These are phyloP conservation scores for Posidonia oceanica DNA, from an alignment of 116 monocot species.

Conservation along the genomic window DNA sequence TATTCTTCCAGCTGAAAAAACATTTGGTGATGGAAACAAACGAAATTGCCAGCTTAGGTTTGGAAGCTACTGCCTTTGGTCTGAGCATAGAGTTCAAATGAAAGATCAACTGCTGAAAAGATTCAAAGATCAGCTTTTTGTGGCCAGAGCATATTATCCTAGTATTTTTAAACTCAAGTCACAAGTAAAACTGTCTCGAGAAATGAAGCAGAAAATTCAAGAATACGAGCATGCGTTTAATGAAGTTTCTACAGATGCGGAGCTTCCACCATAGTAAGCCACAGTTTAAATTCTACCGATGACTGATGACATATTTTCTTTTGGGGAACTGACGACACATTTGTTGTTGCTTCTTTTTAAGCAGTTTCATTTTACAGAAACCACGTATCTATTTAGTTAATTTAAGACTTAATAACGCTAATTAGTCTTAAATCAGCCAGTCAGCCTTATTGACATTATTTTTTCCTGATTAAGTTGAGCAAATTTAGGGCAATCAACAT, in stretches of 20 bases:
- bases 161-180: conserved; percentile 76
- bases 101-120: conserved; percentile 67
- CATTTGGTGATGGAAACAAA: conserved; percentile 30
- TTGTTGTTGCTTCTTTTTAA: conserved; percentile 1
- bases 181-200: conserved; percentile 40
- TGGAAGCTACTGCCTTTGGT: conserved; percentile 99
- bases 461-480: too few species aligned
- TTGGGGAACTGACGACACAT: background rate
- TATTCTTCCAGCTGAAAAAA: background rate
- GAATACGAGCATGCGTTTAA: conserved; percentile 83
- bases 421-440: too few species aligned
- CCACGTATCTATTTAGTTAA: background rate
- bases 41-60: conserved; percentile 62
- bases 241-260: conserved; percentile 71
- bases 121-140: conserved; percentile 91
- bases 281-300: background rate
- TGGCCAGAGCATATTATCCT: conserved; percentile 86
- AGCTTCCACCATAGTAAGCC: conserved; percentile 72
- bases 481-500: too few species aligned
- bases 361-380: background rate
- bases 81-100: conserved; percentile 70
- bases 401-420: background rate
- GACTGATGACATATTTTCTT: too few species aligned
- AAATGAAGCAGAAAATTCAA: conserved; percentile 87
- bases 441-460: too few species aligned